These are phyloP conservation scores for Byssochlamys sp. DNA, from an alignment of 2,329 filamentous ascomycete genomes.

Conservation along the genomic window DNA sequence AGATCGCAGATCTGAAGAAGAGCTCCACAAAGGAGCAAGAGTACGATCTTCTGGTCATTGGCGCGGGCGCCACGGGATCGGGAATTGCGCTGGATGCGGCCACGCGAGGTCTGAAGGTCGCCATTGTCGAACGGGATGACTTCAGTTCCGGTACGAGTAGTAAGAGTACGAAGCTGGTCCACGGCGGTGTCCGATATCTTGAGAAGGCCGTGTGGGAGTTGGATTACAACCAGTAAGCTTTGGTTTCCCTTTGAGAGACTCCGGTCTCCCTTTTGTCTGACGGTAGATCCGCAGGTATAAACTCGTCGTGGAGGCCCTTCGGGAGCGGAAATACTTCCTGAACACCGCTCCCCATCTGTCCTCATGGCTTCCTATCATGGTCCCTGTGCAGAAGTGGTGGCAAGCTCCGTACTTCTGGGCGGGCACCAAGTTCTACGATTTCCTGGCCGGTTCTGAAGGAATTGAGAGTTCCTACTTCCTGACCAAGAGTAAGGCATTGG, in stretches of 20 bases:
- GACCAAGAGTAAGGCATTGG: slow-evolving; percentile 73
- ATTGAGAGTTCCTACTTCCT: slow-evolving; percentile 85
- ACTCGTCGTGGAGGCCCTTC: slow-evolving; percentile 70
- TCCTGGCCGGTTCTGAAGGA: slow-evolving; percentile 73
- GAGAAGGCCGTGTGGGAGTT: slow-evolving; percentile 81
- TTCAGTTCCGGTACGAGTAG: slow-evolving; percentile 74
- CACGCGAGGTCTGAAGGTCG: slow-evolving; percentile 68
- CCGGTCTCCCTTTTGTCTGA: neutral
- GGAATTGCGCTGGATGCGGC: slow-evolving; percentile 74
- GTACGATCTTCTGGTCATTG: slow-evolving; percentile 71
- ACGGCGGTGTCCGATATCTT: slow-evolving; percentile 73
- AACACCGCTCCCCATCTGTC: slow-evolving; percentile 75
- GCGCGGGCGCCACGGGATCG: slow-evolving; percentile 67
- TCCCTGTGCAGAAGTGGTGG: slow-evolving; percentile 74
- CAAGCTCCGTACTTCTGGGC: slow-evolving; percentile 66
- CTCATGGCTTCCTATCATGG: slow-evolving; percentile 71
- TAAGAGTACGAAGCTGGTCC: slow-evolving; percentile 79
- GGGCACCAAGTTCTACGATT: slow-evolving; percentile 71
- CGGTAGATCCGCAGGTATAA: slow-evolving; percentile 38
- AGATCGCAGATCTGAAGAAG: slow-evolving; percentile 43
- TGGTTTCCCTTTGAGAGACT: neutral
- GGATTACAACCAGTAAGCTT: slow-evolving; percentile 63
- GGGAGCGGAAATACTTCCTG: slow-evolving; percentile 73
- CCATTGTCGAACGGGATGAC: slow-evolving; percentile 72
- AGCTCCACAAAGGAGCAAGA: slow-evolving; percentile 21